Percentiles rank a stretch among this genome's conserved stretches.
Evolutionary conservation across 495 filamentous ascomycete genomes (phyloP).

Genomic region (Pseudoneurospora amorphoporcata): DNA sequence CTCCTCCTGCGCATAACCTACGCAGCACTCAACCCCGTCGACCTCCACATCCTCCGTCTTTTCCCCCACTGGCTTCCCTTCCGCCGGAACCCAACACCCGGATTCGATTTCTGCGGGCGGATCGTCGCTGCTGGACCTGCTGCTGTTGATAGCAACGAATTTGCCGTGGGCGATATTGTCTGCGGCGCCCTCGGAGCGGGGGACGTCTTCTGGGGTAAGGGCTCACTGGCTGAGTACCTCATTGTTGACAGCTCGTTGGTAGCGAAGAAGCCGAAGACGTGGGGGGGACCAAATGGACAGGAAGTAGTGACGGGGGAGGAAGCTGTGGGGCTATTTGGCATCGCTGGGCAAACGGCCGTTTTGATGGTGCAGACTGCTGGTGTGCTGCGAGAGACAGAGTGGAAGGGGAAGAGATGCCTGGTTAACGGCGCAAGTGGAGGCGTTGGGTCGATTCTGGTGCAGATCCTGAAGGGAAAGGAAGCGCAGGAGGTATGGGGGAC

Average conservation of each 20-base stretch:
- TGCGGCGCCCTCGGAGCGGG: constrained; percentile 4
- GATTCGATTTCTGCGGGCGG: constrained; percentile 34
- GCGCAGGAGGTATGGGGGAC: constrained; percentile 22
- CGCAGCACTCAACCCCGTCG: constrained; percentile 33
- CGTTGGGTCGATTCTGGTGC: constrained; percentile 30
- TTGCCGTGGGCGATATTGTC: constrained; percentile 18
- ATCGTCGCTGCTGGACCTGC: constrained; percentile 18
- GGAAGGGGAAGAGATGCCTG: constrained; percentile 18
- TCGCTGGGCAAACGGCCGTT: constrained; percentile 26
- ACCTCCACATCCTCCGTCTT: constrained; percentile 21
- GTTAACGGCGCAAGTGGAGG: constrained; percentile 39
- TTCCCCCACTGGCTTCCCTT: constrained; percentile 25
- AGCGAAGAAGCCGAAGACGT: not conserved
- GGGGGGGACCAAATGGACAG: not conserved
- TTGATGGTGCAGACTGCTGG: constrained; percentile 10
- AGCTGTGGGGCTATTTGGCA: constrained; percentile 25
- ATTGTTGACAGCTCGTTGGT: constrained; percentile 15
- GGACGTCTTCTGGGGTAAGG: constrained; percentile 15
- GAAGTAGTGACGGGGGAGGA: not conserved
- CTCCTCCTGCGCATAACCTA: constrained; percentile 31
- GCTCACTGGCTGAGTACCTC: constrained; percentile 30
- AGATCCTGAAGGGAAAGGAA: constrained; percentile 26
- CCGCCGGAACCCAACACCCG: constrained; percentile 20
- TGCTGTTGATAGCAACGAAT: not conserved
- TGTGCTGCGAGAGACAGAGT: not conserved